Evolutionary conservation across 2,329 filamentous ascomycete species (phyloP), one percentile per base, ranked within the genome.

Genomic region (Cryphonectria radicalis): DNA sequence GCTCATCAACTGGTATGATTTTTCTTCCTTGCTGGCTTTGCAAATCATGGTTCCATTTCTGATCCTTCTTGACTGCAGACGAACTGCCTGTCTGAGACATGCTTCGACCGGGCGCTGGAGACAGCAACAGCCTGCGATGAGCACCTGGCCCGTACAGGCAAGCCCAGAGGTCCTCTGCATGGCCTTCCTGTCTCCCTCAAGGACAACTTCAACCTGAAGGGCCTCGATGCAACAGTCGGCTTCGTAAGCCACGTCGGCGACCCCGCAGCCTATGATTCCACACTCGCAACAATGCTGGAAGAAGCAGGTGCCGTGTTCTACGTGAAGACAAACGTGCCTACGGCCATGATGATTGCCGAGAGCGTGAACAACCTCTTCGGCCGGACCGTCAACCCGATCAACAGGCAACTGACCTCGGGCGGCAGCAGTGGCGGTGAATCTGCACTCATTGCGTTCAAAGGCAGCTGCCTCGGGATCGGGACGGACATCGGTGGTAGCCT

Each of bases 381-480:
- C 11, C 84, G 89, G 17, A 91, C 89, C 0, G 77, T 88, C 32
- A 91, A 91, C 76, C 91, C 91, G 0, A 80, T 81, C 8, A 91
- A 91, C 76, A 84, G 88, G 35, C 80, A 80, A 3, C 81, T 89
- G 3, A 91, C 89, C 0, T 86, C 86, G 32, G 91, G 91, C 14
- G 91, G 91, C 13, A 90, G 87, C 53, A 91, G 89, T 0, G 91
- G 91, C 3, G 91, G 91, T 62, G 91, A 93, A 77, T 86, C 86
- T 7, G 90, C 90, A 0, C 82, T 93, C 2, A 84, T 93, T 50
- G 81, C 82, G 0, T 85, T 92, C 70, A 77, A 78, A 10, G 91
- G 90, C 22, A 89, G 86, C 72, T 83, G 86, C 0, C 73, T 91
- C 0, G 91, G 91, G 13, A 82, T 91, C 0, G 90, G 89, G 1